These are phyloP conservation scores for Trichophyton schoenleinii DNA, from an alignment of 2,329 filamentous ascomycete species.

Conservation along the genomic window DNA sequence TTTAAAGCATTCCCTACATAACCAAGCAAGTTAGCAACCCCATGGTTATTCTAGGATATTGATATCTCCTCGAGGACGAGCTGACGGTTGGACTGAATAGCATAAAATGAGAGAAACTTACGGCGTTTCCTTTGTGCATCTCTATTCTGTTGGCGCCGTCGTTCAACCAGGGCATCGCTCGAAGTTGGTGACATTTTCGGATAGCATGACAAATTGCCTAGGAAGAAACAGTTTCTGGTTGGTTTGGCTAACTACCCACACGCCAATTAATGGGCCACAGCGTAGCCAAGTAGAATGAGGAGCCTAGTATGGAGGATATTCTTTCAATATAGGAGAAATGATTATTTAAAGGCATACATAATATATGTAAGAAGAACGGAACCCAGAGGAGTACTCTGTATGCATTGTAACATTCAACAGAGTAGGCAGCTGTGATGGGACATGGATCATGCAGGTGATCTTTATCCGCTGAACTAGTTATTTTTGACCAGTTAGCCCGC, in stretches of 20 bases:
- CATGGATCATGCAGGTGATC: too few relatives aligned
- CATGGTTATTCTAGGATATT: too few relatives aligned
- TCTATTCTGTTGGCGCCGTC: background rate
- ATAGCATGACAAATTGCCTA: background rate
- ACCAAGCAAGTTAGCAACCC: background rate
- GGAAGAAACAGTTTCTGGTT: too few relatives aligned
- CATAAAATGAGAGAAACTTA: background rate
- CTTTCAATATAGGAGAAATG: background rate
- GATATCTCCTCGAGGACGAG: too few relatives aligned
- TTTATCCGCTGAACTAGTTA: background rate
- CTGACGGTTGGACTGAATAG: background rate
- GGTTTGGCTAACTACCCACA: background rate
- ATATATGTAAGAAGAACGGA: background rate
- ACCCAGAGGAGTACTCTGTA: background rate
- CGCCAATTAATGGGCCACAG: background rate
- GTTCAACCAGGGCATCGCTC: background rate
- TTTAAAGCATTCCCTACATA: background rate
- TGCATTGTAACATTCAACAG: background rate
- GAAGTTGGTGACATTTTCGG: background rate
- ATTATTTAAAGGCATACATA: background rate
- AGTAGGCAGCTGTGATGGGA: too few relatives aligned
- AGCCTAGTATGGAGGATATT: background rate
- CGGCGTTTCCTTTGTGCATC: background rate
- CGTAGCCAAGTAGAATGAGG: background rate
- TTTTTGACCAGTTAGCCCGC: background rate